These are phyloP conservation scores for Annona cherimola DNA, from an alignment of 164 flowering plant species.

Conservation along the genomic window DNA sequence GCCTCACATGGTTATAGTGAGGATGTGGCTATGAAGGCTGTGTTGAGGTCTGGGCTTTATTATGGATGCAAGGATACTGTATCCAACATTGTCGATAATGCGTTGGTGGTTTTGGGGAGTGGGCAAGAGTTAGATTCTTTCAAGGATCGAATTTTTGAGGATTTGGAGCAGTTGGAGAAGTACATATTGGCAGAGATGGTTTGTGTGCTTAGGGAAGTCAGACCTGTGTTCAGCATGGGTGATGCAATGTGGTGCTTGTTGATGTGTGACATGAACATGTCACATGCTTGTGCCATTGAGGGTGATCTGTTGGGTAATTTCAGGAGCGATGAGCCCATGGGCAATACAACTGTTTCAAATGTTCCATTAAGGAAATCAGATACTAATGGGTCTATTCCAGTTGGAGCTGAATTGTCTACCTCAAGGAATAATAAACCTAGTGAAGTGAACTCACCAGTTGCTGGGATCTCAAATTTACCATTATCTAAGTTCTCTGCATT, in stretches of 20 bases:
- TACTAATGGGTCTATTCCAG: constrained; percentile 20
- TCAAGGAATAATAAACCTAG: constrained; percentile 26
- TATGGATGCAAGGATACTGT: constrained; percentile 82
- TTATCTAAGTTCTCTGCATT: not conserved
- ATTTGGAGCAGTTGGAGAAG: constrained; percentile 75
- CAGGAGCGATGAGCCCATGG: constrained; percentile 33
- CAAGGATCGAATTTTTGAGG: constrained; percentile 60
- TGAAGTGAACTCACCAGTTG: not conserved
- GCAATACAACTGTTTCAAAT: constrained; percentile 29
- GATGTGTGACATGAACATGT: constrained; percentile 87
- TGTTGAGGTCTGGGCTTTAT: constrained; percentile 75
- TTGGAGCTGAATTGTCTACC: constrained; percentile 23
- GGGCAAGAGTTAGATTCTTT: constrained; percentile 57
- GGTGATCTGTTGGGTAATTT: constrained; percentile 48
- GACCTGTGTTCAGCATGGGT: constrained; percentile 81
- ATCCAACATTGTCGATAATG: constrained; percentile 86
- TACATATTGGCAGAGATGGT: constrained; percentile 84
- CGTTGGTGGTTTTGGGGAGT: constrained; percentile 53
- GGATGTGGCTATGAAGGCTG: constrained; percentile 69
- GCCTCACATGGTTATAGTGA: constrained; percentile 69
- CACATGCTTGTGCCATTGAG: constrained; percentile 94
- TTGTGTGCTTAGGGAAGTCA: constrained; percentile 75
- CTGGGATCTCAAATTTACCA: not conserved
- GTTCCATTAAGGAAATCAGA: constrained; percentile 34
- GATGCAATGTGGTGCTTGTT: constrained; percentile 98